Evolutionary conservation across 345 rosid genomes (phyloP), one percentile per base, ranked within the genome.

Genomic region (Brassica incana): DNA sequence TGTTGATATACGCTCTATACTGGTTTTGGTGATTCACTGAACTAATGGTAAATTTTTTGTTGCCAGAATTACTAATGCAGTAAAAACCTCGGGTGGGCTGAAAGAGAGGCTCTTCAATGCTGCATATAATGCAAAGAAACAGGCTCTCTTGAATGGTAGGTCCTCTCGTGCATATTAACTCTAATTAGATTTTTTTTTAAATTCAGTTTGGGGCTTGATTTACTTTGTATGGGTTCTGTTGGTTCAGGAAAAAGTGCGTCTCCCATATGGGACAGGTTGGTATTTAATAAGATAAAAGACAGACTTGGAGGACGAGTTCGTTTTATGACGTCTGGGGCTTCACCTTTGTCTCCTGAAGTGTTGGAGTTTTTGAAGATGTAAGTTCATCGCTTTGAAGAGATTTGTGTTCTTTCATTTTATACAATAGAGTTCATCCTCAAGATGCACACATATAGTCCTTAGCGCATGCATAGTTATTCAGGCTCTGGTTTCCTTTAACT

Each of bases 231-330:
- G 48, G 43, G 8, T 65, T 61, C 30, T 60, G 50, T 60, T 77
- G 69, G 67, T 80, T 54, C 85, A 93, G 99, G 99, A 67, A 93
- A 82, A 88, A 92, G 81, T 81, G 88, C 99, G 33, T 95, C 99
- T 83, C 96, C 99, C 61, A 88, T 95, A 84, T 95, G 98, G 99
- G 99, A 93, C 82, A 88, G 92, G 83, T 80, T 95, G 90, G 99
- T 95, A 67, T 95, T 95, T 88, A 91, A 95, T 86, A 93, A 95
- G 84, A 90, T 95, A 80, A 90, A 76, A 75, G 96, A 84, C 61
- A 95, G 83, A 81, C 98, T 95, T 56, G 99, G 99, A 73, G 99
- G 99, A 65, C 90, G 92, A 72, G 93, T 95, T 54, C 97, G 97
- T n/a, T 73, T 90, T 69, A 80, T 95, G 80, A 73, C 76, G 11